Percentiles rank a stretch among this genome's conserved stretches.
phyloP scores from a whole-genome alignment of 1,139 yeast genomes.

The Suhomyces atakaporum region DNA sequence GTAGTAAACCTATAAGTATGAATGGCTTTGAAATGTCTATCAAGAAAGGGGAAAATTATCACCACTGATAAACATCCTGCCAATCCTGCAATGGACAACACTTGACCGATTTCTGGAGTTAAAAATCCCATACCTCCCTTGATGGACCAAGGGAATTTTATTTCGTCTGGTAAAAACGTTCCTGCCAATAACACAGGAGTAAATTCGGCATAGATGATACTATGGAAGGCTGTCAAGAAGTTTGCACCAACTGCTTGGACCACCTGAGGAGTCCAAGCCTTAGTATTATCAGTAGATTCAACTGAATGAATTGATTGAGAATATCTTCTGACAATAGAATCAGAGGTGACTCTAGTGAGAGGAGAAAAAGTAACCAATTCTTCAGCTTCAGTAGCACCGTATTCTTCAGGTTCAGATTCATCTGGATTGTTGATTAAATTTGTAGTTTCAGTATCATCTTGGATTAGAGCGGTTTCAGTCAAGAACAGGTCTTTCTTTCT shows the following conservation, averaged over 20 bases:
- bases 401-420: slow-evolving; percentile 4
- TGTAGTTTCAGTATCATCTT: not conserved
- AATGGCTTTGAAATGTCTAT: slow-evolving; percentile 24
- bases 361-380: slow-evolving; percentile 1
- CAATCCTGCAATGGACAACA: slow-evolving; percentile 27
- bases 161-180: slow-evolving; percentile 12
- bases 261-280: slow-evolving; percentile 25
- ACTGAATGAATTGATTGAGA: slow-evolving; percentile 12
- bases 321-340: slow-evolving; percentile 19
- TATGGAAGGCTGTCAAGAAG: slow-evolving; percentile 22
- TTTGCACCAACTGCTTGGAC: slow-evolving; percentile 22
- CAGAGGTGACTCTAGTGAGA: slow-evolving; percentile 1
- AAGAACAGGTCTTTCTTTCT: not conserved
- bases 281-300: slow-evolving; percentile 1
- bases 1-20: slow-evolving; percentile 23
- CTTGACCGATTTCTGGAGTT: slow-evolving; percentile 23
- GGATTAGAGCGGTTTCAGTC: slow-evolving; percentile 3
- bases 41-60: slow-evolving; percentile 26
- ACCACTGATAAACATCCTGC: slow-evolving; percentile 26
- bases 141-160: slow-evolving; percentile 22
- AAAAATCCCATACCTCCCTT: slow-evolving; percentile 25
- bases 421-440: not conserved
- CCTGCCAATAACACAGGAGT: slow-evolving; percentile 27
- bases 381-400: slow-evolving; percentile 1
- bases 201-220: slow-evolving; percentile 23